Evolutionary conservation across 1,284 basidiomycete species (phyloP), one percentile per base, ranked within the genome.

Genomic region (Rhodotorula sp.): DNA sequence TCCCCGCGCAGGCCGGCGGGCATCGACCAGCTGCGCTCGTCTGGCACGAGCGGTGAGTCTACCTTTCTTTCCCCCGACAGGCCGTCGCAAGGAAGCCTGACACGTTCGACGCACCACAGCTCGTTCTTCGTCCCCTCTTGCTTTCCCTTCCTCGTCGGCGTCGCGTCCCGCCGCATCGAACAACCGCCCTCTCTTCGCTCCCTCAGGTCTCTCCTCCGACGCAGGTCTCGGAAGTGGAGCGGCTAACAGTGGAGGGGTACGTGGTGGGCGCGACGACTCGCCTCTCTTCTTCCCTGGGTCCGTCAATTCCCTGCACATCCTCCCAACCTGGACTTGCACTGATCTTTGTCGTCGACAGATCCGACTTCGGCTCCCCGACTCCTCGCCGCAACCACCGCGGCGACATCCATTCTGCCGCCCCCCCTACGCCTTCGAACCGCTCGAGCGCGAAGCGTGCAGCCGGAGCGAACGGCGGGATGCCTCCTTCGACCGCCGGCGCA

Each of bases 341-440:
- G 9, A 28, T 5, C 48, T 18, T 26, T 26, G 34, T 26, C 47
- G 34, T 37, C 11, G 30, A 37, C 60, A 75, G 67, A 18, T 73
- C 70, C 34, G 66, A 72, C 7, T 64, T 69, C 10, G 75, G 71
- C 46, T 71, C 71, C 1, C 73, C 77, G 1, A 70, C 75, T 11
- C 69, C 73, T 6, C 68, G 72, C 44, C 58, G 71, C 34, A 76
- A 76, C 67, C 62, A 61, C 53, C 74, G 77, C 20, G 76, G 77
- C 40, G 77, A 78, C 67, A 77, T 78, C 50, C 77, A 78, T 60
- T 77, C 77, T n/a, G 74, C 74, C 11, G 65, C 73, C 20, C 76
- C 77, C 46, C 68, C 67, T 3, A 67, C 72, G 4, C 70, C 76
- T 24, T 61, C 60, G 22, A 61, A 61, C 22, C 60, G 66, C 44